A percentile compares a stretch with the other conserved stretches of the same genome.
phyloP scores from a whole-genome alignment of 1,284 basidiomycete genomes.

The Ustilago trichophora region DNA sequence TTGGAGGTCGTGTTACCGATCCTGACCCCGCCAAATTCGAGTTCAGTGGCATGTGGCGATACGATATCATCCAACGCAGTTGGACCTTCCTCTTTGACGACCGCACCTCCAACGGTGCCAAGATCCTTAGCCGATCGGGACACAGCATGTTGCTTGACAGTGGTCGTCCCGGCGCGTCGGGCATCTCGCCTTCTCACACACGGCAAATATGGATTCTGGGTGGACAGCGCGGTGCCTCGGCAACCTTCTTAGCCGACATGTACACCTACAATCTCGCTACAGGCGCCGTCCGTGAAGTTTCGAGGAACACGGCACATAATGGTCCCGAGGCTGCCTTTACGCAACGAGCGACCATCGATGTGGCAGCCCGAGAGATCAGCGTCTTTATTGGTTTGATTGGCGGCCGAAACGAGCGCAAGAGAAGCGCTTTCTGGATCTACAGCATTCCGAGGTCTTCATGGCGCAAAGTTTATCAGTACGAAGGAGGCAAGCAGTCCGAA shows the following conservation, averaged over 20 bases:
- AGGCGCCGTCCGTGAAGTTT: conserved; percentile 48
- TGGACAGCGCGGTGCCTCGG: conserved; percentile 61
- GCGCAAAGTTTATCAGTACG: conserved; percentile 53
- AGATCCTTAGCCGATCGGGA: conserved; percentile 56
- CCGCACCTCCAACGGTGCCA: conserved; percentile 42
- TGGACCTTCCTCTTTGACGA: conserved; percentile 65
- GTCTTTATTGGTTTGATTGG: conserved; percentile 61
- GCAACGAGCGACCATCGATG: conserved; percentile 63
- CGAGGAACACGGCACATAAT: conserved; percentile 42
- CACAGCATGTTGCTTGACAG: conserved; percentile 66
- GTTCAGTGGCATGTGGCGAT: conserved; percentile 66
- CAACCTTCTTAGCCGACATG: conserved; percentile 64
- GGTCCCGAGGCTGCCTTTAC: conserved; percentile 65
- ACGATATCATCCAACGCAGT: conserved; percentile 56
- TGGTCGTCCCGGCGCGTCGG: conserved; percentile 32
- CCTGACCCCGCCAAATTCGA: conserved; percentile 65
- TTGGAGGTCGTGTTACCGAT: conserved; percentile 79
- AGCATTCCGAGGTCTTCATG: conserved; percentile 52
- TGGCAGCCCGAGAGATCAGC: conserved; percentile 55
- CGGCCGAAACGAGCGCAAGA: conserved; percentile 44
- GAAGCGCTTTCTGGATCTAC: conserved; percentile 58
- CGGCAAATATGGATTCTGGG: conserved; percentile 63
- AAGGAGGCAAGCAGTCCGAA: conserved; percentile 36
- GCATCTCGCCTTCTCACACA: conserved; percentile 40
- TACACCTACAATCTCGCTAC: conserved; percentile 60